A percentile compares a stretch with the other conserved stretches of the same genome.
Conservation (phyloP, 140 eudicot species). For the Erigeron philadelphicus region DNA sequence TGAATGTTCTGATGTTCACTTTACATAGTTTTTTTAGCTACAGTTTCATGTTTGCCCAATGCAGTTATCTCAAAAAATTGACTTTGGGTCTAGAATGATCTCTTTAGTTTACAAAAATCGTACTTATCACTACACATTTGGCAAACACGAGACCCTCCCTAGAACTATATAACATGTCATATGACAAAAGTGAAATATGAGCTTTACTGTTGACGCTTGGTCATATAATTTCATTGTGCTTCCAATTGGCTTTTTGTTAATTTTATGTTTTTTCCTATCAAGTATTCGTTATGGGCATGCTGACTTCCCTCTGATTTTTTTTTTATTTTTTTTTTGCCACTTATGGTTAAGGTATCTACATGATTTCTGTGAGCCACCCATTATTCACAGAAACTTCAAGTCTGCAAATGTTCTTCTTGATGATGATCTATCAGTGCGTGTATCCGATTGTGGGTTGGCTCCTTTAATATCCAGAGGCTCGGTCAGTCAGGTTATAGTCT, state of each 20-base stretch:
- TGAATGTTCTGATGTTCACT: no score
- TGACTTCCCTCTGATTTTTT: conserved; percentile 14
- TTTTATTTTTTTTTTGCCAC: background rate
- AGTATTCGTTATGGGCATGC: background rate
- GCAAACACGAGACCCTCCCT: no score
- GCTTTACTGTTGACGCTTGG: no score
- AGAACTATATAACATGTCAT: no score
- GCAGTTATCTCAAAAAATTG: no score
- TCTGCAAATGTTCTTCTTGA: conserved; percentile 85
- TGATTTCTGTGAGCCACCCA: conserved; percentile 85
- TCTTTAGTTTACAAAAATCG: background rate
- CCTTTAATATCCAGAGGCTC: conserved; percentile 69
- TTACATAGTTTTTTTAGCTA: no score
- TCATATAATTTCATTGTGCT: background rate
- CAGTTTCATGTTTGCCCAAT: no score
- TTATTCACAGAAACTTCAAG: conserved; percentile 84
- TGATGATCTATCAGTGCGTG: conserved; percentile 73
- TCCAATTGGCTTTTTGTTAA: background rate
- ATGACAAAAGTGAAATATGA: no score
- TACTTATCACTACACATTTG: no score
- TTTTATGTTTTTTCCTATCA: background rate
- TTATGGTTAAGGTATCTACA: conserved; percentile 68
- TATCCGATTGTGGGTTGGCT: conserved; percentile 92
- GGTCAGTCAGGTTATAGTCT: conserved; percentile 68
- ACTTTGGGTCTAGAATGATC: background rate